Percentiles rank a stretch among this genome's conserved stretches.
Conservation (phyloP, 495 filamentous ascomycete species). For the Aspergillus sclerotiicarbonarius region DNA sequence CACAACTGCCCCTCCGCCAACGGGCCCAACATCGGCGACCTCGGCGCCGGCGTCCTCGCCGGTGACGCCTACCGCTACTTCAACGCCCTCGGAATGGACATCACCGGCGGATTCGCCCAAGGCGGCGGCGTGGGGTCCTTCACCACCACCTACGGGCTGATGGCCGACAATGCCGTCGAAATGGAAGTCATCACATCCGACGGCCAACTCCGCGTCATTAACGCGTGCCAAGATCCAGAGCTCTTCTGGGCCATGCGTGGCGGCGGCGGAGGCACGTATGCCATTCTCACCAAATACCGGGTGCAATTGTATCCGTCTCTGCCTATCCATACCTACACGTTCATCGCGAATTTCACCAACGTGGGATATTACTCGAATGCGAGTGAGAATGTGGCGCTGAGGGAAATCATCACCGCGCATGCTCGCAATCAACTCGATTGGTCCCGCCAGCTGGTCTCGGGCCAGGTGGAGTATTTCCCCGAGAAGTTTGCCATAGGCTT, state of each 20-base stretch:
- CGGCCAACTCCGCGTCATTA: conserved; percentile 41
- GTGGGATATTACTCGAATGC: neutral
- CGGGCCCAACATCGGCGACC: conserved; percentile 21
- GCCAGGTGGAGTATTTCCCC: conserved; percentile 19
- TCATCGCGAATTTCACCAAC: conserved; percentile 20
- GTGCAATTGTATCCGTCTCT: conserved; percentile 18
- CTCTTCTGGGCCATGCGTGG: conserved; percentile 51
- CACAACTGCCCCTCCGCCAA: conserved; percentile 23
- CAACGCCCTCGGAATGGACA: conserved; percentile 17
- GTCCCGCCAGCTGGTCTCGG: conserved; percentile 16
- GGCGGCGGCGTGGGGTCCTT: conserved; percentile 22
- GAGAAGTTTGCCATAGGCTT: conserved; percentile 11
- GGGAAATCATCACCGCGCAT: conserved; percentile 10
- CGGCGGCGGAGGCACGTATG: conserved; percentile 33
- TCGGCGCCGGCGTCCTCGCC: conserved; percentile 25
- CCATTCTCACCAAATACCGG: conserved; percentile 24
- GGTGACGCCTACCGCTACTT: conserved; percentile 22
- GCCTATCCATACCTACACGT: conserved; percentile 20
- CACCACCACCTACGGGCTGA: conserved; percentile 17
- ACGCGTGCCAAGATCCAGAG: conserved; percentile 46
- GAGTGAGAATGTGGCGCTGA: conserved; percentile 11
- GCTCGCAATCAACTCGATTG: conserved; percentile 14
- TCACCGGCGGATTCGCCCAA: conserved; percentile 23
- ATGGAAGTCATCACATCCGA: conserved; percentile 48
- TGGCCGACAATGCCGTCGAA: conserved; percentile 23